phyloP scores from a whole-genome alignment of 768 basidiomycete species.

The Bullera alba region DNA sequence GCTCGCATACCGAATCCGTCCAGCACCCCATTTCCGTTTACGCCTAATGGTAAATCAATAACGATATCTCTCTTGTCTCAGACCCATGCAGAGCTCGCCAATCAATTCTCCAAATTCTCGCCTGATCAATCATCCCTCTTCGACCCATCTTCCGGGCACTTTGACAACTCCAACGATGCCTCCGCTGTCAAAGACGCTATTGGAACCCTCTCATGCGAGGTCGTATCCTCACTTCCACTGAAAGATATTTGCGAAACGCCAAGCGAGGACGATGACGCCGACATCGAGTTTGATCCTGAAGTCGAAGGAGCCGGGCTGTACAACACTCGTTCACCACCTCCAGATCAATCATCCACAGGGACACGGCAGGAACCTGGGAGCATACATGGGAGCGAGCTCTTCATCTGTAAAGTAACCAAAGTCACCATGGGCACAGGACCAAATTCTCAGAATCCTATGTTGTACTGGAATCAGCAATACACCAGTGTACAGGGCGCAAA shows the following conservation, averaged over 20 bases:
- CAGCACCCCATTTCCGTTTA: conserved; percentile 47
- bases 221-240: conserved; percentile 62
- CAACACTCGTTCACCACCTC: too few species aligned
- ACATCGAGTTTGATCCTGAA: background rate
- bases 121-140: conserved; percentile 43
- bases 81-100: conserved; percentile 57
- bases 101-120: conserved; percentile 55
- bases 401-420: conserved; percentile 68
- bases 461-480: conserved; percentile 13
- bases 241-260: conserved; percentile 49
- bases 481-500: conserved; percentile 6
- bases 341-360: background rate
- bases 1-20: background rate
- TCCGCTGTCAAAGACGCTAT: conserved; percentile 49
- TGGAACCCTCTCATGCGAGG: conserved; percentile 65
- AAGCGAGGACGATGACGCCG: background rate
- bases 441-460: conserved; percentile 16
- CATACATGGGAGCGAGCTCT: conserved; percentile 54
- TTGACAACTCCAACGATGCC: too few species aligned
- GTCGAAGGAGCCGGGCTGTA: background rate
- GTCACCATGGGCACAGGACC: conserved; percentile 50
- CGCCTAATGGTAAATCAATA: conserved; percentile 46
- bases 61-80: conserved; percentile 75
- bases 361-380: too few species aligned
- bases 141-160: too few species aligned